These are phyloP conservation scores for Pyronema domesticum DNA, from an alignment of 495 filamentous ascomycete genomes.

Conservation along the genomic window DNA sequence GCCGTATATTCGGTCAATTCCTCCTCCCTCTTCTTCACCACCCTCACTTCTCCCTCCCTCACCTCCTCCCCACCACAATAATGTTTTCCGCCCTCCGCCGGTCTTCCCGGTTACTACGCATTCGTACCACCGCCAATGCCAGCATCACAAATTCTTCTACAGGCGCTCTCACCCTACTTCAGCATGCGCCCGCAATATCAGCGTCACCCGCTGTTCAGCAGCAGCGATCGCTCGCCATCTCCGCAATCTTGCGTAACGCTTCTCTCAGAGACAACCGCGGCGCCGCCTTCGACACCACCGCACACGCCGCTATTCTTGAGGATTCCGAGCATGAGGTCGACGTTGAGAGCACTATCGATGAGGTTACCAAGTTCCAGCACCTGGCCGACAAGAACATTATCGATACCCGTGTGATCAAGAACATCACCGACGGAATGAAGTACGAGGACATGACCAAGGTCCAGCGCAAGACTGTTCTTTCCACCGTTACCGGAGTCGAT, in stretches of 20 bases:
- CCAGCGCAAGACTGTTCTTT: conserved; percentile 64
- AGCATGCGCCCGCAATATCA: background rate
- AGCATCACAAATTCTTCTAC: background rate
- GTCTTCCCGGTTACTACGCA: background rate
- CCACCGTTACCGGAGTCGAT: conserved; percentile 60
- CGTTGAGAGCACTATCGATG: background rate
- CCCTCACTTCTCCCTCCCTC: background rate
- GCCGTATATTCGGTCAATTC: background rate
- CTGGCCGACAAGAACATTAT: conserved; percentile 45
- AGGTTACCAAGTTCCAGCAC: conserved; percentile 50
- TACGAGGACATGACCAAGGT: conserved; percentile 83
- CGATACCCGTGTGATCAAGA: conserved; percentile 42
- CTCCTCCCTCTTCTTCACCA: background rate
- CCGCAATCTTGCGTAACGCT: background rate
- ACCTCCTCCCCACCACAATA: background rate
- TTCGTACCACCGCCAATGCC: background rate
- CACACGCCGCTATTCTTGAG: background rate
- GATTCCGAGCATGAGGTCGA: conserved; percentile 4
- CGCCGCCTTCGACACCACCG: background rate
- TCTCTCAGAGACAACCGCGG: background rate
- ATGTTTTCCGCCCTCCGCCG: conserved; percentile 1
- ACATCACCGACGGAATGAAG: conserved; percentile 54
- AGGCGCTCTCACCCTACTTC: background rate
- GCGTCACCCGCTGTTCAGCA: background rate
- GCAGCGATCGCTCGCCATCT: background rate